Base-by-base conservation (phyloP, 2,329 filamentous ascomycete genomes). In the Elsinoe fawcettii region DNA sequence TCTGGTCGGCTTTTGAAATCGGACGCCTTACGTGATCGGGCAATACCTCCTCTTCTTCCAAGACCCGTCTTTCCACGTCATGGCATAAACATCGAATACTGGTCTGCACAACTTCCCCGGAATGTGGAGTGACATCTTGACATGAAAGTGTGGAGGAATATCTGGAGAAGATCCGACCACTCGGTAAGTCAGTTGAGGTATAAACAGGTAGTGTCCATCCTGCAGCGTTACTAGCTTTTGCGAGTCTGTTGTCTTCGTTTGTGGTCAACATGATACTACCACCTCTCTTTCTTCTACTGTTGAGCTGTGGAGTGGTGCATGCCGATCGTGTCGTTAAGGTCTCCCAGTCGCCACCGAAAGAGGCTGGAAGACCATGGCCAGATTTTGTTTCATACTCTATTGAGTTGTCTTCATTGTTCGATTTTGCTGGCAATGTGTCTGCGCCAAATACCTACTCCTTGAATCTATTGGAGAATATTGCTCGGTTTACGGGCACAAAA, bases 401-500 rank as follows among this genome's bases (percentile, higher is more conserved):
- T 61, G 77, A 80, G 63, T 75, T 79, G 59, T 72, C 73, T 2
- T 78, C 71, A 16, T 80, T 81, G 51, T 75, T 75, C 4, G 79
- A 81, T 59, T 80, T 75, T 67, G 73, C 77, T 5, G 77, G 81
- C 11, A 83, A 83, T 63, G 66, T 67, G 5, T 77, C 78, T 0
- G 63, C 65, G 7, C 83, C 83, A 1, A 85, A 85, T 63, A 72
- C 65, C 0, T 86, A 82, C 66, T 84, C 81, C 0, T 74, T 83
- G 59, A 82, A 80, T 51, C 73, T 85, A 5, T 68, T 86, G 23
- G 74, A 77, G 30, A 85, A 83, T 58, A 63, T 86, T 18, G 78
- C 72, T 1, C 66, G 74, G n/a, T 64, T 83, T 2, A 74, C 73
- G 12, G 81, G 81, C 7, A 74, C 73, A 5, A 83, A 82, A 60